Conservation (phyloP, 495 filamentous ascomycete genomes). For the Daldinia grandis region DNA sequence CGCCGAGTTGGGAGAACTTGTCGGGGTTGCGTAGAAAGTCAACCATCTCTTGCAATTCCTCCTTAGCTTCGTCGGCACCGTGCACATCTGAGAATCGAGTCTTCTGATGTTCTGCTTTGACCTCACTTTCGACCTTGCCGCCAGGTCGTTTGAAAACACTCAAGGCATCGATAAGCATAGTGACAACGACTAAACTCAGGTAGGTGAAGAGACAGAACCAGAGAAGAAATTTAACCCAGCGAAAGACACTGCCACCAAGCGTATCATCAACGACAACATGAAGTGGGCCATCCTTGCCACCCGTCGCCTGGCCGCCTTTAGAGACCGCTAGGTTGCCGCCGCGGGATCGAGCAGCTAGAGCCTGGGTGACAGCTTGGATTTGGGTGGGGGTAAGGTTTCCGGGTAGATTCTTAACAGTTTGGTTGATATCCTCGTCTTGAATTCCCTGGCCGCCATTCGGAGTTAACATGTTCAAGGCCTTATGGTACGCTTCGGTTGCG, state of each 20-base stretch:
- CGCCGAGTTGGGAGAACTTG: conserved; percentile 88
- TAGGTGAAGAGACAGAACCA: conserved; percentile 81
- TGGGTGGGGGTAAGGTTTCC: conserved; percentile 65
- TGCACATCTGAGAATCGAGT: conserved; percentile 94
- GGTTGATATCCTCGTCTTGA: conserved; percentile 43
- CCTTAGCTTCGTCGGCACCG: conserved; percentile 97
- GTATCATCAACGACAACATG: conserved; percentile 98
- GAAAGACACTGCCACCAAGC: conserved; percentile 77
- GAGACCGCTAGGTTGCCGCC: conserved; percentile 70
- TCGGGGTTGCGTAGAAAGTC: conserved; percentile 95
- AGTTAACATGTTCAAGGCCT: conserved; percentile 72
- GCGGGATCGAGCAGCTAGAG: conserved; percentile 76
- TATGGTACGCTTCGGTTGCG: conserved; percentile 76
- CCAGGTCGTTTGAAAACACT: conserved; percentile 80
- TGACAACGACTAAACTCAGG: conserved; percentile 74
- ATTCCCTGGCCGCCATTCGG: conserved; percentile 47
- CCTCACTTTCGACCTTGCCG: conserved; percentile 74
- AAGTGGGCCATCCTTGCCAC: conserved; percentile 79
- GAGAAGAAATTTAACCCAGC: conserved; percentile 87
- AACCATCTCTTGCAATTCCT: conserved; percentile 95
- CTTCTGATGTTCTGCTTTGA: conserved; percentile 87
- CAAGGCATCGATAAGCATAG: conserved; percentile 79
- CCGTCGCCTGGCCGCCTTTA: conserved; percentile 56
- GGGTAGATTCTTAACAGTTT: conserved; percentile 44
- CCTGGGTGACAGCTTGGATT: conserved; percentile 85